phyloP scores from a whole-genome alignment of 2,329 filamentous ascomycete genomes.

The Trichophyton verrucosum region DNA sequence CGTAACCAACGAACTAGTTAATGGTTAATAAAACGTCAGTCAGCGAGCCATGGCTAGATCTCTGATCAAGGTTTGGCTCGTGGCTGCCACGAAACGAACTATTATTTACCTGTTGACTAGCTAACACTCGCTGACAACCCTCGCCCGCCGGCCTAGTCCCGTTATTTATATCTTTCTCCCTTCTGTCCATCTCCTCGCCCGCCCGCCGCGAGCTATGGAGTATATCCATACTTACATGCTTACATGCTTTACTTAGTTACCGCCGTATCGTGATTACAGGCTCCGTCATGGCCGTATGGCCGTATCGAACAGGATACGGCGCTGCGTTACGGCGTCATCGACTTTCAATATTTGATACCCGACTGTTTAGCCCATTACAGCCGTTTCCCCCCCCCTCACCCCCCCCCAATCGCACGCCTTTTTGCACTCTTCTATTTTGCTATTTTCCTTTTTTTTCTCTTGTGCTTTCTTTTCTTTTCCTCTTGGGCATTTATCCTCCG shows the following conservation, averaged over 20 bases:
- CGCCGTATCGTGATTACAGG: neutral
- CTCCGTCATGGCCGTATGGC: neutral
- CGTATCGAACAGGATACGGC: neutral
- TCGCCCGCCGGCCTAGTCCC: neutral
- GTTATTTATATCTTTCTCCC: neutral
- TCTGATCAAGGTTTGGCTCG: slow-evolving; percentile 3
- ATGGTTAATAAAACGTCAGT: neutral
- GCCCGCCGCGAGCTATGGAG: too few relatives aligned
- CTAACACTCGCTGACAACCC: neutral
- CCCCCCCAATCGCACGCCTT: neutral
- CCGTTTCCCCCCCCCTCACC: neutral
- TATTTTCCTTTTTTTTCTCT: too few relatives aligned
- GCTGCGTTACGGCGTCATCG: neutral
- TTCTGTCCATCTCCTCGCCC: neutral
- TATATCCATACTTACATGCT: too few relatives aligned
- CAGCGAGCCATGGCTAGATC: neutral
- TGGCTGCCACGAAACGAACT: slow-evolving; percentile 3
- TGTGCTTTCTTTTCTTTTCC: neutral
- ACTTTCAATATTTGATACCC: slow-evolving; percentile 3
- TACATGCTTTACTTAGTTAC: too few relatives aligned
- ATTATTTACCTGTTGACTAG: neutral
- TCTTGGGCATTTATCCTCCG: neutral
- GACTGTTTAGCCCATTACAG: slow-evolving; percentile 4
- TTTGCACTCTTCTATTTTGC: too few relatives aligned
- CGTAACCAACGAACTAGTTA: too few relatives aligned